Base-by-base conservation (phyloP, 2,329 filamentous ascomycete species). In the Sporothrix humicola region DNA sequence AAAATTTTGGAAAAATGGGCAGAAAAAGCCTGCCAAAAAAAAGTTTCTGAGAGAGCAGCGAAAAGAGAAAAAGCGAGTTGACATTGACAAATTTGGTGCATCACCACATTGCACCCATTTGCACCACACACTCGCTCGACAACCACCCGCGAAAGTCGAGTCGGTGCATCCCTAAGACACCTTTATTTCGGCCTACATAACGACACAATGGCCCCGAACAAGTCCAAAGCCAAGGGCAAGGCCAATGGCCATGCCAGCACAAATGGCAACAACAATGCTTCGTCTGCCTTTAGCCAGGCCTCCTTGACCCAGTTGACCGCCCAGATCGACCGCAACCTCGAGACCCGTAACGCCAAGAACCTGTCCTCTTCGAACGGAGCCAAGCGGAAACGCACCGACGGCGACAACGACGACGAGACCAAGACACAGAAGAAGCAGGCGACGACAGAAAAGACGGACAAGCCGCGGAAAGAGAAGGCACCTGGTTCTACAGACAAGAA, bases 291-390 rank as follows among this genome's bases (percentile, higher is more conserved):
- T 74, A 84, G 89, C 75, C 84, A 87, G 74, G 81, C 83, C 52
- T 82, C 87, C 6, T 80, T 91, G 73, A 83, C 83, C 8, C 83
- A 86, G 74, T 79, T 90, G 77, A 90, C 88, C 5, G 84, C 85
- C 48, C 87, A 85, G 78, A 88, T 91, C 75, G 87, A 90, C 77
- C 83, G 86, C 77, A 84, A 83, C 72, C 82, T 91, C 76, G 79
- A 81, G 52, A 79, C 81, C 63, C 77, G 80, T 59, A 82, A 82
- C 74, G 76, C 80, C 73, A 75, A 77, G 73, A 75, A 72, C 59
- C 79, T 76, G 37, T 71, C 73, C 79, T 37, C 31, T 37, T 37
- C 31, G 31, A 75, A 42, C 6, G 76, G 31, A 23, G 72, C 72
- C 20, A 77, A 77, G 74, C 75, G 76, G 58, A 77, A 77, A 68